Base-by-base conservation (phyloP, 148 eudicot species). In the Chenopodium quinoa region DNA sequence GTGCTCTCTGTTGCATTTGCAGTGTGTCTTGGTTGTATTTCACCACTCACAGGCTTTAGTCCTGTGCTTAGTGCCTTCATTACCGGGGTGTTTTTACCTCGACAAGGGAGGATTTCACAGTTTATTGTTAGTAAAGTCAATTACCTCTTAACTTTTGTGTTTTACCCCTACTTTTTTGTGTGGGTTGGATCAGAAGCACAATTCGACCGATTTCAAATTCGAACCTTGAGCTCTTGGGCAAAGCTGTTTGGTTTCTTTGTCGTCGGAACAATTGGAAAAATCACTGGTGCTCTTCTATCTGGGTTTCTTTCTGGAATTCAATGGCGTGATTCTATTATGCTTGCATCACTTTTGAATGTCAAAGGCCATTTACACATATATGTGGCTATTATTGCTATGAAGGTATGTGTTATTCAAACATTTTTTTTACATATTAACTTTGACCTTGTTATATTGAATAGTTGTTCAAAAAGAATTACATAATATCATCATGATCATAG, bases 331-430 rank as follows among this genome's bases (percentile, higher is more conserved):
- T 90, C 97, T 0, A 81, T 91, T 9, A 91, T 92, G 37, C 90
- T 92, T 29, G 99, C 97, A 14, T 84, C 92, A 90, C 89, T 95
- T 80, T 78, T 95, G 58, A 91, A 88, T 54, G 90, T 92, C 79
- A 95, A 95, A 86, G 99, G 99, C 7, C 99, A 92, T 83, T 81
- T 93, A 54, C 99, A 95, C 73, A 85, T 92, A 65, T 95, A 92
- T 87, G 81, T 92, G 62, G 89, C 97, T 19, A 88, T 92, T 32
- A 77, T 88, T 79, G 92, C 97, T 47, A 79, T 83, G 75, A 88
- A 87, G 82, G 97, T 93, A 87, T 83, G 88, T 1, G 34, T 46
- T 68, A 20, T 37, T 84, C 52, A 27, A 27, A n/a, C n/a, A n/a
- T n/a, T n/a, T n/a, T n/a, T n/a, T n/a, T n/a, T n/a, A 23, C 40